Conservation (phyloP, 306 rosid genomes). For the Vachellia collinsii region DNA sequence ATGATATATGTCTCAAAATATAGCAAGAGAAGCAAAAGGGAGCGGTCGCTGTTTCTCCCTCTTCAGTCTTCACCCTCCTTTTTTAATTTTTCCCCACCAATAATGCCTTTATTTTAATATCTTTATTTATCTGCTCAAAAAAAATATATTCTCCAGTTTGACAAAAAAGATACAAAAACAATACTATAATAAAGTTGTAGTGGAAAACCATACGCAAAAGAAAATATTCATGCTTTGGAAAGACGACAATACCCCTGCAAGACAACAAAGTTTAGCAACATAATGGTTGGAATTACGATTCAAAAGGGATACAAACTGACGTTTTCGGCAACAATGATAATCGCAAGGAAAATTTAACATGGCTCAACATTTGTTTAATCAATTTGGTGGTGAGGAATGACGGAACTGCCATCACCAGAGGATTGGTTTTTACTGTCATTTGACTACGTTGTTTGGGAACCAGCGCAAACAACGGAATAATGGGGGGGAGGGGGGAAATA, state of each 20-base stretch:
- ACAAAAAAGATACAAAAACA: background rate
- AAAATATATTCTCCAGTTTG: slow-evolving; percentile 23
- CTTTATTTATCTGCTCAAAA: background rate
- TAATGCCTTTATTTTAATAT: slow-evolving; percentile 38
- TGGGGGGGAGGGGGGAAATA: slow-evolving; percentile 36
- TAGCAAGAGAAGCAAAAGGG: slow-evolving; percentile 48
- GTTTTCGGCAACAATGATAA: slow-evolving; percentile 34
- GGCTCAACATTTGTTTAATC: background rate
- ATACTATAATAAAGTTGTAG: slow-evolving; percentile 12
- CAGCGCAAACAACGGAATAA: slow-evolving; percentile 73
- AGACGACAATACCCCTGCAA: slow-evolving; percentile 39
- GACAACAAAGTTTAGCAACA: slow-evolving; percentile 25
- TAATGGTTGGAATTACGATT: slow-evolving; percentile 24
- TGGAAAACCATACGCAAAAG: slow-evolving; percentile 23
- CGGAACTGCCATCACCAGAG: slow-evolving; percentile 34
- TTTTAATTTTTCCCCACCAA: slow-evolving; percentile 52
- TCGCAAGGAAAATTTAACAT: slow-evolving; percentile 18
- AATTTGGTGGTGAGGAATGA: slow-evolving; percentile 15
- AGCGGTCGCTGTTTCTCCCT: slow-evolving; percentile 66
- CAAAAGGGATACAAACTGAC: slow-evolving; percentile 30
- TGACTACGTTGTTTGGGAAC: slow-evolving; percentile 53
- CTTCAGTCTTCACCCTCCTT: slow-evolving; percentile 37
- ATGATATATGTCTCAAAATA: slow-evolving; percentile 59
- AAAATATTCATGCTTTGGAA: slow-evolving; percentile 26
- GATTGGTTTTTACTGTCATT: slow-evolving; percentile 56